phyloP scores from a whole-genome alignment of 768 basidiomycete genomes.

The Mrakia gelida region DNA sequence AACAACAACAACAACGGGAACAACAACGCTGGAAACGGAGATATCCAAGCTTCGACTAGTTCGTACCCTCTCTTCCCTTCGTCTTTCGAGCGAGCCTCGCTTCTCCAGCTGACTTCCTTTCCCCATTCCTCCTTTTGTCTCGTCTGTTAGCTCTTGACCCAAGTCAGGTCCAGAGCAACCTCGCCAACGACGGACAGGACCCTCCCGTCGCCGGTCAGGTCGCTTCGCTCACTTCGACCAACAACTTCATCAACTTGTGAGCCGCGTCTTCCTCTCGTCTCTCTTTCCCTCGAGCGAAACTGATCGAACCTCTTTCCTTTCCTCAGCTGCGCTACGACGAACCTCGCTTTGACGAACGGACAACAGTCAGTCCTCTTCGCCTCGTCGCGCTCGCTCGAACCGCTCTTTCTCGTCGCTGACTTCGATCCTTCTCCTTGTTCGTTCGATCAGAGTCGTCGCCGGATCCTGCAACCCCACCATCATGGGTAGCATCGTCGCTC shows the following conservation, averaged over 20 bases:
- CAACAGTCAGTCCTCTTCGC: conserved; percentile 38
- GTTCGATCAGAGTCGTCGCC: conserved; percentile 23
- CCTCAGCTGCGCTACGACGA: conserved; percentile 47
- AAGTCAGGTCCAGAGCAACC: conserved; percentile 51
- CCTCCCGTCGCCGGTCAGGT: conserved; percentile 51
- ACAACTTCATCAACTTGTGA: conserved; percentile 52
- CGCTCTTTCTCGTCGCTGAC: background rate
- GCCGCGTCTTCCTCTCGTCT: conserved; percentile 15
- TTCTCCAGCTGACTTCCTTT: no score
- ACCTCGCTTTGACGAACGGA: conserved; percentile 57
- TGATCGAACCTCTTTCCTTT: background rate
- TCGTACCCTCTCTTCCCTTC: background rate
- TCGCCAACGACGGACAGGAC: conserved; percentile 53
- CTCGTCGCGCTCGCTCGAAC: no score
- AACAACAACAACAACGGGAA: no score
- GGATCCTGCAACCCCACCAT: conserved; percentile 55
- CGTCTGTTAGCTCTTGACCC: conserved; percentile 47
- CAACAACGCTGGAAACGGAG: background rate
- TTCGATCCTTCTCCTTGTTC: background rate
- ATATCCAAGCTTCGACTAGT: background rate
- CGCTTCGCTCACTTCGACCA: conserved; percentile 53
- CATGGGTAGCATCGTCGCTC: conserved; percentile 48
- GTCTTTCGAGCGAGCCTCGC: conserved; percentile 35
- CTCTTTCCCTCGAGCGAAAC: background rate
- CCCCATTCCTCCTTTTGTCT: background rate